Evolutionary conservation across 768 basidiomycete species (phyloP).

Genomic region (Fomitopsis serialis): DNA sequence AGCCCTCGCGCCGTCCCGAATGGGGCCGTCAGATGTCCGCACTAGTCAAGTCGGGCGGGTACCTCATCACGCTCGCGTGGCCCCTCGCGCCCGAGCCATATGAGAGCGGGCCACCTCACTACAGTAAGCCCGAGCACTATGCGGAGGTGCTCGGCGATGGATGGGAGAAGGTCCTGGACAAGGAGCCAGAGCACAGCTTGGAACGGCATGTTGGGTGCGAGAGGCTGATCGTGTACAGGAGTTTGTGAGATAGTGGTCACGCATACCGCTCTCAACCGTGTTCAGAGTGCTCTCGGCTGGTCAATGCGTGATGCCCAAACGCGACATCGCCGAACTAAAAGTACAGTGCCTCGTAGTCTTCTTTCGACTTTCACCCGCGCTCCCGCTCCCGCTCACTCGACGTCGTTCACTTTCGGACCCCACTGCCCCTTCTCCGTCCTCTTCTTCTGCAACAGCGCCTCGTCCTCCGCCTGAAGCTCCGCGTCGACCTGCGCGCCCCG

Average conservation of each 20-base stretch:
- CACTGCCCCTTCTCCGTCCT: conserved; percentile 17
- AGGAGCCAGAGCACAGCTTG: conserved; percentile 38
- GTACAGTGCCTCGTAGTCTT: no score
- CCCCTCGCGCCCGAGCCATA: conserved; percentile 41
- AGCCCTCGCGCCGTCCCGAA: conserved; percentile 41
- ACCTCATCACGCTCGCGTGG: conserved; percentile 54
- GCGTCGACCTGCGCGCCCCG: conserved; percentile 55
- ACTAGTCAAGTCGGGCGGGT: conserved; percentile 56
- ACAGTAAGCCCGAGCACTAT: conserved; percentile 52
- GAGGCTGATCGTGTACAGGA: conserved; percentile 51
- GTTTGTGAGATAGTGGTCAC: no score
- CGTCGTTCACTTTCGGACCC: background rate
- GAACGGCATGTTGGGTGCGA: conserved; percentile 42
- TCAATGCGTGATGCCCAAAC: no score
- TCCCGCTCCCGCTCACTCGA: background rate
- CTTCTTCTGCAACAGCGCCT: conserved; percentile 40
- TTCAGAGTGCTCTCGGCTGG: no score
- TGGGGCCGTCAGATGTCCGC: conserved; percentile 56
- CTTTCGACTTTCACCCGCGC: no score
- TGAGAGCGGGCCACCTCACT: conserved; percentile 57
- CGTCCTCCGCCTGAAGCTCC: conserved; percentile 50
- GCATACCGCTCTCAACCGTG: no score
- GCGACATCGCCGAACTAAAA: no score
- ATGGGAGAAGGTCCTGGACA: conserved; percentile 52
- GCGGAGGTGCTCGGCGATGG: conserved; percentile 39